Evolutionary conservation across 352 stramenopile species (phyloP).

Genomic region (Phytophthora palmivora): DNA sequence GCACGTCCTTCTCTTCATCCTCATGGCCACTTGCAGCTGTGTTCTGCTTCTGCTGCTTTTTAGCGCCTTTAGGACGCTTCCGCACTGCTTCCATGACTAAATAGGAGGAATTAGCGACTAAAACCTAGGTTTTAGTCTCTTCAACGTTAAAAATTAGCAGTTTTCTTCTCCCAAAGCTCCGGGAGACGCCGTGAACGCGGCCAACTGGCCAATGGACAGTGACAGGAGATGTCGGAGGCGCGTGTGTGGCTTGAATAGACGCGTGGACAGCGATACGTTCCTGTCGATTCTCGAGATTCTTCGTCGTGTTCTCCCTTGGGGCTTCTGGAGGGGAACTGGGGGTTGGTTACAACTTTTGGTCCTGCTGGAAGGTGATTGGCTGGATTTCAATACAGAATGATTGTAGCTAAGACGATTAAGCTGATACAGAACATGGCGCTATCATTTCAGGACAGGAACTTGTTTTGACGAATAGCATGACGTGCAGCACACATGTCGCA

Average conservation of each 20-base stretch:
- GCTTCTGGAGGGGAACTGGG: constrained; percentile 14
- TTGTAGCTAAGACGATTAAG: background rate
- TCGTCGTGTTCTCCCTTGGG: constrained; percentile 28
- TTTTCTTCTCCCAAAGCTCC: constrained; percentile 18
- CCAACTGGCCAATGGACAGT: background rate
- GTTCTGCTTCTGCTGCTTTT: constrained; percentile 11
- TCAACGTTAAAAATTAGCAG: constrained; percentile 25
- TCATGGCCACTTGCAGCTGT: constrained; percentile 4
- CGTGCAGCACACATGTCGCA: constrained; percentile 13
- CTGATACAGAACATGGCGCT: background rate
- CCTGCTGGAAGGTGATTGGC: constrained; percentile 20
- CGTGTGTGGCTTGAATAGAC: background rate
- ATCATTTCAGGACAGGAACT: background rate
- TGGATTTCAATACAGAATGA: background rate
- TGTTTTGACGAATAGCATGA: constrained; percentile 21
- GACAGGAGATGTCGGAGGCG: background rate
- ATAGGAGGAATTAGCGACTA: constrained; percentile 7
- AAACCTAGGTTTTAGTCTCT: constrained; percentile 29
- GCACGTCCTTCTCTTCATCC: constrained; percentile 11
- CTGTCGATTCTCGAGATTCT: constrained; percentile 21
- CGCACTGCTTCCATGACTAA: constrained; percentile 36
- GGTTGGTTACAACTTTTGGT: constrained; percentile 19
- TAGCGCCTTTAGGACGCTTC: constrained; percentile 20
- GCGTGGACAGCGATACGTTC: background rate
- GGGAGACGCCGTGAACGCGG: constrained; percentile 12